These are phyloP conservation scores for Clarireedia sp. DNA, from an alignment of 2,329 filamentous ascomycete genomes.

Conservation along the genomic window DNA sequence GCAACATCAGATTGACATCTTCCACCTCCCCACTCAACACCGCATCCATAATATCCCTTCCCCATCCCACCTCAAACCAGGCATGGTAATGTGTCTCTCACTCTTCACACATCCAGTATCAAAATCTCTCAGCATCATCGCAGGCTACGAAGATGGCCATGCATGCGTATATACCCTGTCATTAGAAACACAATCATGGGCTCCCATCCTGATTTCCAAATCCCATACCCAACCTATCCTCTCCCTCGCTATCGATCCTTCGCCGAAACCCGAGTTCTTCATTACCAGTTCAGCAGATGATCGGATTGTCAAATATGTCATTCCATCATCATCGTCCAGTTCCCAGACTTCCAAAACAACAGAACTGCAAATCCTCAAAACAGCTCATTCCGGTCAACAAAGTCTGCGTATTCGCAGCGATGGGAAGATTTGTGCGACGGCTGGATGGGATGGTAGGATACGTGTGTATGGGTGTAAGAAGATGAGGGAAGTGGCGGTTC, in stretches of 20 bases:
- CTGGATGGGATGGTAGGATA: slow-evolving; percentile 80
- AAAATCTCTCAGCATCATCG: slow-evolving; percentile 52
- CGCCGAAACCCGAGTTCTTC: slow-evolving; percentile 47
- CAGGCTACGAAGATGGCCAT: slow-evolving; percentile 81
- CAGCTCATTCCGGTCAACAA: slow-evolving; percentile 88
- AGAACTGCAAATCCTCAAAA: slow-evolving; percentile 54
- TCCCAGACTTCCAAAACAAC: not conserved
- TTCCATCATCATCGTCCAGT: slow-evolving; percentile 35
- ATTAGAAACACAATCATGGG: not conserved
- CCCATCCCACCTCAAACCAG: slow-evolving; percentile 41
- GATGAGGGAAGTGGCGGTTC: slow-evolving; percentile 78
- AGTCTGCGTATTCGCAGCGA: slow-evolving; percentile 70
- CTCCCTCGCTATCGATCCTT: slow-evolving; percentile 58
- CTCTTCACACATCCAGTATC: slow-evolving; percentile 42
- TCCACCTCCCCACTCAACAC: slow-evolving; percentile 66
- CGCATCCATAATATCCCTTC: slow-evolving; percentile 53
- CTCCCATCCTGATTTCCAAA: slow-evolving; percentile 54
- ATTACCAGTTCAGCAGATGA: slow-evolving; percentile 79
- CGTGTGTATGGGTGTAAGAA: slow-evolving; percentile 75
- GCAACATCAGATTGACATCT: slow-evolving; percentile 61
- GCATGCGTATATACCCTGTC: slow-evolving; percentile 50
- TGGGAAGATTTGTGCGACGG: slow-evolving; percentile 76
- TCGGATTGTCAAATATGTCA: slow-evolving; percentile 65
- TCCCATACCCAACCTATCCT: slow-evolving; percentile 74
- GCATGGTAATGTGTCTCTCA: slow-evolving; percentile 83